These are phyloP conservation scores for Zymoseptoria passerinii DNA, from an alignment of 2,329 filamentous ascomycete species.

Conservation along the genomic window DNA sequence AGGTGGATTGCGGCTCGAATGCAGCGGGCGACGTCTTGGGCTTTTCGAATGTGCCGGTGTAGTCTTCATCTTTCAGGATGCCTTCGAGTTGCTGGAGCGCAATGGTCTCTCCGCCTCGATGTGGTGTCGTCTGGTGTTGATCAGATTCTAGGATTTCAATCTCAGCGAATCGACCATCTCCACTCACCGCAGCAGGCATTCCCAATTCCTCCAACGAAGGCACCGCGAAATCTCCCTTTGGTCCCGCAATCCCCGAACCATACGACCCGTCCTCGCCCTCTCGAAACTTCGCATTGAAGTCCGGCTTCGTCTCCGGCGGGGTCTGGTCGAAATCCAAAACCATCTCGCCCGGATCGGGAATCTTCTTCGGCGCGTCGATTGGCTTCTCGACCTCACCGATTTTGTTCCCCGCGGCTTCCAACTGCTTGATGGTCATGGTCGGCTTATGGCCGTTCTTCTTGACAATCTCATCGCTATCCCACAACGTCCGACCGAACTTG, in stretches of 20 bases:
- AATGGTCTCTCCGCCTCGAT: constrained; percentile 61
- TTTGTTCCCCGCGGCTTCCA: constrained; percentile 54
- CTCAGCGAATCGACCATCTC: not conserved
- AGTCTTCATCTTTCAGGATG: constrained; percentile 55
- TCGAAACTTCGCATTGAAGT: constrained; percentile 54
- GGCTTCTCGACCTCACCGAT: constrained; percentile 55
- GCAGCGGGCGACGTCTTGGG: constrained; percentile 66
- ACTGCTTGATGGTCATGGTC: constrained; percentile 64
- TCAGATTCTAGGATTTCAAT: not conserved
- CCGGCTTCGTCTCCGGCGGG: constrained; percentile 43
- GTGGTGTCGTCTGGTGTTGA: constrained; percentile 46
- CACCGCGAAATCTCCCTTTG: constrained; percentile 59
- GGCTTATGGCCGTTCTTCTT: constrained; percentile 58
- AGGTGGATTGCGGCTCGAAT: constrained; percentile 65
- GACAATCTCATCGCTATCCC: constrained; percentile 64
- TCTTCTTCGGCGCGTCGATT: constrained; percentile 47
- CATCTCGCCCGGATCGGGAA: constrained; percentile 60
- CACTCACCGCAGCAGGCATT: constrained; percentile 44
- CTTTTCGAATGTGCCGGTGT: constrained; percentile 67
- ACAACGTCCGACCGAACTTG: constrained; percentile 58
- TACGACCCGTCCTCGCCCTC: constrained; percentile 51
- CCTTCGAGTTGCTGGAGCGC: constrained; percentile 52
- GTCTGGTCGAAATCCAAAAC: constrained; percentile 50
- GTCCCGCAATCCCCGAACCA: constrained; percentile 50
- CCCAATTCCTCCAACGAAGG: constrained; percentile 65